Evolutionary conservation across 495 filamentous ascomycete species (phyloP), one percentile per base, ranked within the genome.

Genomic region (Aspergillus bertholletiae): DNA sequence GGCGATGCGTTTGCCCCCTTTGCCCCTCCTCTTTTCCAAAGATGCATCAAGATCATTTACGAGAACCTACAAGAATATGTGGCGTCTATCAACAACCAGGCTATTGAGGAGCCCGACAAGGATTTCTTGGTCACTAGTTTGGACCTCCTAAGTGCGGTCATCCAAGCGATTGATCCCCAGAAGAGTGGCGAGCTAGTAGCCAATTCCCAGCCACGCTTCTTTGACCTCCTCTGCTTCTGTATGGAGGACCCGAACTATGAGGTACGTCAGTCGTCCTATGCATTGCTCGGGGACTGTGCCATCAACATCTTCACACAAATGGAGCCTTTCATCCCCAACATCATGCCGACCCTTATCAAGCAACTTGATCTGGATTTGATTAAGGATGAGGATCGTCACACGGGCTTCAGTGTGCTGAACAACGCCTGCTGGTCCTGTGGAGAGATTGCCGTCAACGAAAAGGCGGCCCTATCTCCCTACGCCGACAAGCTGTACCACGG

Each of bases 371-470:
- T 97, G 41, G 87, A 90, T 53, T 74, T 82, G 46, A 83, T 90
- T 43, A 71, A 83, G 7, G 84, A 89, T 48, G 86, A 91, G 46
- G 88, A 91, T 54, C 79, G 87, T 24, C 78, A 84, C 52, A 89
- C 83, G 7, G 85, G 86, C 7, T 97, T 96, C 68, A 87, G 88
- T 41, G 93, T 96, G 17, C 80, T 97, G 53, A 99, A 97, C 79
- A 99, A 99, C 65, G 92, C 94, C 26, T 97, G 95, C 75, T 99
- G 94, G 94, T 94, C 92, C 27, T 88, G 84, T 21, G 94, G 94
- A 17, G 94, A 99, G 73, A 95, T 99, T 53, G 86, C 91, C 8
- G 85, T 97, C 70, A 84, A 91, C 60, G 84, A 94, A 70, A 84
- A 89, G 62, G 83, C 89, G 60, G 80, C 83, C 54, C 87, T 97